phyloP scores from a whole-genome alignment of 495 filamentous ascomycete species.

The Penicillium mononematosum region DNA sequence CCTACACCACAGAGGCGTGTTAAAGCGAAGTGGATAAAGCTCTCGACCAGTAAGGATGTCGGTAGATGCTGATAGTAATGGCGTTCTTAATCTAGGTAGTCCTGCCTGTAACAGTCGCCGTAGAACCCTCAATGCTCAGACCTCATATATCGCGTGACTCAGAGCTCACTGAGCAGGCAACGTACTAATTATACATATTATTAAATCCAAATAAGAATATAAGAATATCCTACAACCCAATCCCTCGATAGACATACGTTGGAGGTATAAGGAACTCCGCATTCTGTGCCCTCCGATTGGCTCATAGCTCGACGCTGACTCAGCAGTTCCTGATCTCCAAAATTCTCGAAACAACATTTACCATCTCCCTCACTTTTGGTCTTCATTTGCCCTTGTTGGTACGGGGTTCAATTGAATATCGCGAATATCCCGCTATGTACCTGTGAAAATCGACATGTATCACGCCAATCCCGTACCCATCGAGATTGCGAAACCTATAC shows the following conservation, averaged over 20 bases:
- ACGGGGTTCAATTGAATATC: not conserved
- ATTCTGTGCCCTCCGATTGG: conserved; percentile 11
- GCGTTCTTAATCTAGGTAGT: not conserved
- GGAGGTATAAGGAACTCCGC: conserved; percentile 6
- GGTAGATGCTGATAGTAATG: not conserved
- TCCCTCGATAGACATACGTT: not conserved
- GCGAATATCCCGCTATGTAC: conserved; percentile 20
- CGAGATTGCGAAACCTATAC: conserved; percentile 39
- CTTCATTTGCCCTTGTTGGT: not conserved
- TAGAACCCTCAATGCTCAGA: not conserved
- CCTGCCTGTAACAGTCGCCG: not conserved
- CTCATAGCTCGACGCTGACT: conserved; percentile 5
- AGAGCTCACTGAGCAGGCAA: not conserved
- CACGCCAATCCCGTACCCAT: conserved; percentile 31
- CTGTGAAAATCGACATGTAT: conserved; percentile 41
- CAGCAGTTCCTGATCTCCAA: conserved; percentile 7
- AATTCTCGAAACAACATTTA: conserved; percentile 12
- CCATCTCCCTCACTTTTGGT: not conserved
- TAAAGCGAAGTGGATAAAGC: too few relatives aligned
- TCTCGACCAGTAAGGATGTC: not conserved
- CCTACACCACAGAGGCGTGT: too few relatives aligned
- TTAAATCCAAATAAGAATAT: not conserved
- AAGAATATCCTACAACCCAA: not conserved
- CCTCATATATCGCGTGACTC: not conserved
- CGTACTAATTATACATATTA: not conserved